These are phyloP conservation scores for Aechmea fasciata DNA, from an alignment of 176 grass and related monocot genomes.

Conservation along the genomic window DNA sequence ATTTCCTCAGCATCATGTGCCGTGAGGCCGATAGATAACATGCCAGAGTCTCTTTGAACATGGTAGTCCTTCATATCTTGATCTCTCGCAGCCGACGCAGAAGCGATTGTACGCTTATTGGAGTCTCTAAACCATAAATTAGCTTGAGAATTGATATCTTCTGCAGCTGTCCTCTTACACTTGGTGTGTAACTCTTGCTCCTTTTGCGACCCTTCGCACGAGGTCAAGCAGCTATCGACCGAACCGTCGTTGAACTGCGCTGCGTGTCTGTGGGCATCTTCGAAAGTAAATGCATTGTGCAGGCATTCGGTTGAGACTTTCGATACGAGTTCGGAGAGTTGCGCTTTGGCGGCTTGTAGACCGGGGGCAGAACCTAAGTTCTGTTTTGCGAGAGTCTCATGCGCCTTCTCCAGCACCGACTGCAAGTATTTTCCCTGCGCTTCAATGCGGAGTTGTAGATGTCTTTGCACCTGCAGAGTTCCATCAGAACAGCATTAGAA, in stretches of 20 bases:
- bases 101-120: not conserved
- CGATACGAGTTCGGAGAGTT: conserved; percentile 68
- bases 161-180: not conserved
- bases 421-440: conserved; percentile 91
- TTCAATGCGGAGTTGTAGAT: conserved; percentile 89
- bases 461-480: conserved; percentile 62
- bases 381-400: conserved; percentile 72
- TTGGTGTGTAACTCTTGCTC: conserved; percentile 30
- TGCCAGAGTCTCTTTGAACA: conserved; percentile 24
- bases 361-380: conserved; percentile 27
- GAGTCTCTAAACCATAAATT: conserved; percentile 1
- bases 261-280: conserved; percentile 21
- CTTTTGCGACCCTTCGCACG: conserved; percentile 65
- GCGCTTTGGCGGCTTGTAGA: conserved; percentile 70
- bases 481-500: conserved; percentile 9
- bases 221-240: conserved; percentile 62
- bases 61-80: not conserved
- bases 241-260: conserved; percentile 52
- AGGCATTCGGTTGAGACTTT: conserved; percentile 52
- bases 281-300: conserved; percentile 29
- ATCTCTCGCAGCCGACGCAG: not conserved
- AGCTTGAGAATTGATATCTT: not conserved
- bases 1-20: conserved; percentile 32
- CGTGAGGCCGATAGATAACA: conserved; percentile 40
- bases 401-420: conserved; percentile 92